Conservation (phyloP, 1,139 yeast genomes). For the Wickerhamomyces sp. region DNA sequence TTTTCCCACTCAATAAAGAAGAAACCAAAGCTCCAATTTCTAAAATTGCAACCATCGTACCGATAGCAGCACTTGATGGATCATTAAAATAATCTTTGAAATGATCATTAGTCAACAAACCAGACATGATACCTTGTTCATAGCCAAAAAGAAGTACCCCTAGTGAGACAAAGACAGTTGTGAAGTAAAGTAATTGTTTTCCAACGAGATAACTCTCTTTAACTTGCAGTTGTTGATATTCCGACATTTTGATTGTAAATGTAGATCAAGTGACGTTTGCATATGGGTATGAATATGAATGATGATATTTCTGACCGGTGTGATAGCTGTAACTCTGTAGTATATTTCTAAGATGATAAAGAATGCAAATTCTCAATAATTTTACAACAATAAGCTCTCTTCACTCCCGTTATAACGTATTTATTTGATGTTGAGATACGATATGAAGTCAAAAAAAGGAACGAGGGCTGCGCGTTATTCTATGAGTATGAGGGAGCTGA, state of each 20-base stretch:
- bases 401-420: too few relatives aligned
- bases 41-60: slow-evolving; percentile 78
- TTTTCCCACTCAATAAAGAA: slow-evolving; percentile 67
- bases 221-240: slow-evolving; percentile 20
- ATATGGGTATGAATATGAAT: not conserved
- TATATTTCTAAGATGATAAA: too few relatives aligned
- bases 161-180: slow-evolving; percentile 74
- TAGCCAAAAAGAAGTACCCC: slow-evolving; percentile 86
- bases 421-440: too few relatives aligned
- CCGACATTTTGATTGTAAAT: slow-evolving; percentile 1
- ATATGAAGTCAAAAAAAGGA: too few relatives aligned
- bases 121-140: slow-evolving; percentile 90
- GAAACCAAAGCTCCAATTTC: slow-evolving; percentile 84
- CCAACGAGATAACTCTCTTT: slow-evolving; percentile 22
- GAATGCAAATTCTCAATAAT: too few relatives aligned
- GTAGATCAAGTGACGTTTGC: not conserved
- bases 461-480: too few relatives aligned
- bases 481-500: too few relatives aligned
- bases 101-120: slow-evolving; percentile 67
- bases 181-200: slow-evolving; percentile 54
- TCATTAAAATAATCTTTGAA: slow-evolving; percentile 70
- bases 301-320: too few relatives aligned
- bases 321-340: too few relatives aligned
- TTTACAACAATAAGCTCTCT: too few relatives aligned
- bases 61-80: slow-evolving; percentile 65